phyloP scores from a whole-genome alignment of 306 rosid genomes.

The Pueraria montana region DNA sequence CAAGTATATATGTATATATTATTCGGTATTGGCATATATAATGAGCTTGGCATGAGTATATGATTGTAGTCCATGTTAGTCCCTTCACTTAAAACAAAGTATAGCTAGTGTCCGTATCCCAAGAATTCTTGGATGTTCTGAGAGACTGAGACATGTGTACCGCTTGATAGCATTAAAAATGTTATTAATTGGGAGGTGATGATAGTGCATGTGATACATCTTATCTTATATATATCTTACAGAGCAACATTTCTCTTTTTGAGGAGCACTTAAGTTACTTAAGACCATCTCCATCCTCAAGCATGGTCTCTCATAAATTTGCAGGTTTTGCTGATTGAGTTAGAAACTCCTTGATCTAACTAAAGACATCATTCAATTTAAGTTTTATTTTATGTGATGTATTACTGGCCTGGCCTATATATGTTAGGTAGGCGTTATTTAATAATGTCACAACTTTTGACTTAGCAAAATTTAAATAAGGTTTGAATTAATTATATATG shows the following conservation, averaged over 20 bases:
- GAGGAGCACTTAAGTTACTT: neutral
- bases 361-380: neutral
- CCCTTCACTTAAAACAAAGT: neutral
- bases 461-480: neutral
- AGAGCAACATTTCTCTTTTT: neutral
- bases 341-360: neutral
- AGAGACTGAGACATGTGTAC: neutral
- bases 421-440: neutral
- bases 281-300: neutral
- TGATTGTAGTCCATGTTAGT: slow-evolving; percentile 26
- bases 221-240: neutral
- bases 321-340: neutral
- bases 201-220: neutral
- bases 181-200: slow-evolving; percentile 4
- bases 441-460: neutral
- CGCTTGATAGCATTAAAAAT: neutral
- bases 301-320: neutral
- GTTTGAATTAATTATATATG: neutral
- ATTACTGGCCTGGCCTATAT: neutral
- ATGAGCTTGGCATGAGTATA: neutral
- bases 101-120: neutral
- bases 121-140: neutral
- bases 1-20: slow-evolving; percentile 11
- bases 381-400: neutral
- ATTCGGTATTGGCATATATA: slow-evolving; percentile 8